Conservation (phyloP, 495 filamentous ascomycete genomes). For the Penicillium nucicola region DNA sequence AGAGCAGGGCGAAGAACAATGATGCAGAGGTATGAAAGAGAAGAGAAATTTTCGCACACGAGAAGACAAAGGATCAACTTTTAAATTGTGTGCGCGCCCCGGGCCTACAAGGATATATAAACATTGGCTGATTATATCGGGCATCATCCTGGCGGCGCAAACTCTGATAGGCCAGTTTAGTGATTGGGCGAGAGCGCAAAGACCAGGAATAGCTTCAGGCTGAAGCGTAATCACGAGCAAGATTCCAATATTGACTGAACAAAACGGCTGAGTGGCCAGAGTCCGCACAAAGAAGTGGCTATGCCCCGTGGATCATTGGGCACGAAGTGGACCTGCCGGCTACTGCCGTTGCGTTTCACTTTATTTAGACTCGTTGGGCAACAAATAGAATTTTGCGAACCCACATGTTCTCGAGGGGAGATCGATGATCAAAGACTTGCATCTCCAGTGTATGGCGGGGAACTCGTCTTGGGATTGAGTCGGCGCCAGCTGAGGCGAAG, state of each 20-base stretch:
- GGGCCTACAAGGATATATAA: conserved; percentile 23
- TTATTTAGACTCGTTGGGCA: conserved; percentile 5
- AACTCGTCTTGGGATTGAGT: neutral
- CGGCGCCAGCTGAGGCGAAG: conserved; percentile 8
- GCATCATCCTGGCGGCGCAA: conserved; percentile 17
- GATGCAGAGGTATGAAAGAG: conserved; percentile 1
- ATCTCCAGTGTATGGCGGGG: neutral
- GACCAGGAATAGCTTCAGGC: conserved; percentile 25
- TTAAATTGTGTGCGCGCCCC: conserved; percentile 10
- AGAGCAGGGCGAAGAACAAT: conserved; percentile 2
- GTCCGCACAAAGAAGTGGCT: conserved; percentile 1
- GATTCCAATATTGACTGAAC: conserved; percentile 3
- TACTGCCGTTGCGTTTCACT: conserved; percentile 9
- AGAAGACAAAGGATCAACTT: conserved; percentile 17
- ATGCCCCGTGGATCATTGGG: conserved; percentile 6
- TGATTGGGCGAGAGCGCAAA: conserved; percentile 21
- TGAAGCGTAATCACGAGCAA: conserved; percentile 11
- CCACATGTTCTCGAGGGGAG: neutral
- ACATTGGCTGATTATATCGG: conserved; percentile 19
- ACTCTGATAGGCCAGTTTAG: conserved; percentile 21
- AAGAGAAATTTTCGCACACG: conserved; percentile 9
- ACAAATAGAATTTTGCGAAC: neutral
- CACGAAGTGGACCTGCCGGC: conserved; percentile 6
- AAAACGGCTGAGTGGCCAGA: neutral
- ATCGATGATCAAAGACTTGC: neutral